Base-by-base conservation (phyloP, 2,329 filamentous ascomycete species). In the Trichophyton benhamiae region DNA sequence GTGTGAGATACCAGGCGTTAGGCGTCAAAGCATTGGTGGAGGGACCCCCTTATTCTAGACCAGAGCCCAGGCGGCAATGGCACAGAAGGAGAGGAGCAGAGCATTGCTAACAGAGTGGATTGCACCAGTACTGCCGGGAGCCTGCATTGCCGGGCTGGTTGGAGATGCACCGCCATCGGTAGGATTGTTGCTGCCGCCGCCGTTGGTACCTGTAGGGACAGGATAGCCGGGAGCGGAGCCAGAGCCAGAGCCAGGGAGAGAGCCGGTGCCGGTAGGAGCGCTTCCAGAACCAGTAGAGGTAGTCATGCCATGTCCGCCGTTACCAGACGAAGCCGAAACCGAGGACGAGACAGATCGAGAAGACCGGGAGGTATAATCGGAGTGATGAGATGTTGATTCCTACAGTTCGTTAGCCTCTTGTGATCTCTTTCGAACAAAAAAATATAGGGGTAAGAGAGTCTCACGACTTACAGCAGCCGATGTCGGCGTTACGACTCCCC, bases 401-500 rank as follows among this genome's bases (percentile, higher is more conserved):
- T 59, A 62, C 59, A 60, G 53, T 61, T 25, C n/a, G 66, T 60
- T 52, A 52, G 46, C 13, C 8, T 27, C 5, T 1, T 11, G 2
- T 11, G 44, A n/a, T 15, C 46, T 38, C 9, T 30, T 38, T 4
- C 11, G 22, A 25, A 7, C 11, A 15, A 52, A 7, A 30, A 30
- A 2, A 48, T 22, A 9, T 22, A 8, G 46, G 46, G 20, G 1
- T 52, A 27, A 61, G 72, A 65, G 68, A 69, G 73, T 72, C 84
- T 82, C 83, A 85, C 33, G 8, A 38, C 83, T 83, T 78, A 84
- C 82, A 78, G 81, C 79, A 69, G 83, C 83, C 77, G 84, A 83
- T 75, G 81, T 83, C 66, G 84, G 82, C 70, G 88, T 88, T 70
- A 90, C 80, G 68, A 94, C 85, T 78, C 91, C 92, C 71, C 89